phyloP scores from a whole-genome alignment of 1,284 basidiomycete species.

The Lentinula novae-zelandiae region DNA sequence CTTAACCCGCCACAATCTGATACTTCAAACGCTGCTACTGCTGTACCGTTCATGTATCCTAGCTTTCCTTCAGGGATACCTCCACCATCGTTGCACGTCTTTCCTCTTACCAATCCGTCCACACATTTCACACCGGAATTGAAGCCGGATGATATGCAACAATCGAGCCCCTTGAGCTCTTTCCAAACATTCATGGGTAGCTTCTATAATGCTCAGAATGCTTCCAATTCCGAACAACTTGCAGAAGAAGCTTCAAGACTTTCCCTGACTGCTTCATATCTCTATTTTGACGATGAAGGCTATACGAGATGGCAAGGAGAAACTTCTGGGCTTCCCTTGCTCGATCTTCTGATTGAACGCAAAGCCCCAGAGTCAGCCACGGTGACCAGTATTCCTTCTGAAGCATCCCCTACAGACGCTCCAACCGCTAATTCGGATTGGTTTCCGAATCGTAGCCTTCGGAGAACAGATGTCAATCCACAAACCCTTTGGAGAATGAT shows the following conservation, averaged over 20 bases:
- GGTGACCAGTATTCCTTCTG: slow-evolving; percentile 14
- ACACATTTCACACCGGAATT: slow-evolving; percentile 59
- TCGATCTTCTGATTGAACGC: slow-evolving; percentile 74
- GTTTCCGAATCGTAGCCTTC: slow-evolving; percentile 76
- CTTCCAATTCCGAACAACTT: slow-evolving; percentile 38
- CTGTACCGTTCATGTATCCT: slow-evolving; percentile 50
- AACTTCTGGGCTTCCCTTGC: slow-evolving; percentile 82
- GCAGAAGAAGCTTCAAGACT: slow-evolving; percentile 56
- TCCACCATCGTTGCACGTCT: slow-evolving; percentile 69
- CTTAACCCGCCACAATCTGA: slow-evolving; percentile 24
- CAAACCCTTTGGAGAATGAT: slow-evolving; percentile 72
- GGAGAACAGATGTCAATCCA: slow-evolving; percentile 75
- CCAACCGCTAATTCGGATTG: slow-evolving; percentile 44
- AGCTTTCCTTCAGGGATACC: slow-evolving; percentile 65
- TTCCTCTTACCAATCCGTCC: slow-evolving; percentile 74
- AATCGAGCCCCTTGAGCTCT: slow-evolving; percentile 40
- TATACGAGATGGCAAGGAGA: slow-evolving; percentile 86
- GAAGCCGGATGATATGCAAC: slow-evolving; percentile 31
- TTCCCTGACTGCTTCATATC: slow-evolving; percentile 68
- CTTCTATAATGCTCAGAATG: slow-evolving; percentile 23
- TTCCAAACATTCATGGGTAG: slow-evolving; percentile 38
- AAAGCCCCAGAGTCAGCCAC: slow-evolving; percentile 23
- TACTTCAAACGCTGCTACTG: slow-evolving; percentile 39
- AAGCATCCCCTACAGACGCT: slow-evolving; percentile 13
- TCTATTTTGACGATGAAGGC: slow-evolving; percentile 81